Conservation (phyloP, 495 filamentous ascomycete genomes). For the Hypoxylon crocopeplum region DNA sequence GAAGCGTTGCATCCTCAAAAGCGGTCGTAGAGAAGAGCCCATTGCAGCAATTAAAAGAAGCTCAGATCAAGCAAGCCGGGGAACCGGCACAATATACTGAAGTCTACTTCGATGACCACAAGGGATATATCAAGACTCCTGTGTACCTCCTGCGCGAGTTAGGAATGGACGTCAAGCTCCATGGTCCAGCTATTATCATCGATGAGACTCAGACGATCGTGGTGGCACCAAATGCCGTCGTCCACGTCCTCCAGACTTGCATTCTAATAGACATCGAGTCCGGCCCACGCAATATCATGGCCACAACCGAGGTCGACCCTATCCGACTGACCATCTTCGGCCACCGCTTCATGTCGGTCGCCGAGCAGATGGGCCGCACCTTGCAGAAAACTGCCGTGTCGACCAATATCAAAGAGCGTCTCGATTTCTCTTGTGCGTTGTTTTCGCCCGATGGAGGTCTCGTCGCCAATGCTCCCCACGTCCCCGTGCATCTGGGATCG, state of each 20-base stretch:
- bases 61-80: slow-evolving; percentile 58
- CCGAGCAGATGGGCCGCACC: slow-evolving; percentile 96
- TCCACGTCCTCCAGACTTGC: slow-evolving; percentile 73
- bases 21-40: slow-evolving; percentile 75
- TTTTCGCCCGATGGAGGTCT: slow-evolving; percentile 88
- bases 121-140: slow-evolving; percentile 78
- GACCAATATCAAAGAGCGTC: slow-evolving; percentile 96
- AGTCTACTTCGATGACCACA: slow-evolving; percentile 77
- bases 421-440: slow-evolving; percentile 96
- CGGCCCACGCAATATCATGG: too few species aligned
- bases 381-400: slow-evolving; percentile 97
- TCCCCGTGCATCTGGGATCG: slow-evolving; percentile 87
- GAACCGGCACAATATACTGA: slow-evolving; percentile 62
- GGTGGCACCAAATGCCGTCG: slow-evolving; percentile 78
- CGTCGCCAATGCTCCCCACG: slow-evolving; percentile 93
- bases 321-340: slow-evolving; percentile 96
- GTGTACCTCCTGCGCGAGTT: slow-evolving; percentile 86
- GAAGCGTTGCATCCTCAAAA: slow-evolving; percentile 90
- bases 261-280: slow-evolving; percentile 76
- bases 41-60: slow-evolving; percentile 77
- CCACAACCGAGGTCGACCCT: slow-evolving; percentile 77
- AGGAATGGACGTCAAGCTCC: slow-evolving; percentile 73
- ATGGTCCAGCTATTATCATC: slow-evolving; percentile 88
- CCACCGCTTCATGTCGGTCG: slow-evolving; percentile 98
- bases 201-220: slow-evolving; percentile 97